Base-by-base conservation (phyloP, 179 eudicot genomes). In the Camellia oleifera region DNA sequence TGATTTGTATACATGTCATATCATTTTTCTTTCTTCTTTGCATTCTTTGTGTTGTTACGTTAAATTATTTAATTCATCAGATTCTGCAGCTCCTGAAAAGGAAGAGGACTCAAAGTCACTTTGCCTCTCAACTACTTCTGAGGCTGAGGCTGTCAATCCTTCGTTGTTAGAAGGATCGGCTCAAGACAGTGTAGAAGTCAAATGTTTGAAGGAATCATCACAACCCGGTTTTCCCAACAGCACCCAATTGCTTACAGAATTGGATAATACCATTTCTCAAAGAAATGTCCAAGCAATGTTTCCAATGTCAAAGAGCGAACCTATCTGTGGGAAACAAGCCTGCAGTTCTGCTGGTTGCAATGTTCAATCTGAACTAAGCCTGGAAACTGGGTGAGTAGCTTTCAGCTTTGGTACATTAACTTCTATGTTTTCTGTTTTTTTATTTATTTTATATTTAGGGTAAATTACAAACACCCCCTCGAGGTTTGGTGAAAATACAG, bases 191-290 rank as follows among this genome's bases (percentile, higher is more conserved):
- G 60, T 54, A 54, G 80, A 67, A 46, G 84, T 50, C 74, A 75
- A 78, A 66, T 54, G 80, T 71, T 13, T 40, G 75, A 69, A 48
- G 69, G 81, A 76, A 50, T 69, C 81, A 69, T 44, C 82, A 44
- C 46, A 54, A n/a, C 57, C 74, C 45, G 52, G 72, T 67, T 78
- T 72, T 69, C 57, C 83, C 71, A 83, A 60, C 3, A 76, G 79
- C 81, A 79, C 77, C 52, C 79, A 69, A 72, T 71, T 77, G 71
- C 80, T 76, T 75, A 76, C 68, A 70, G 78, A 84, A 68, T 57
- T 81, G 32, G 78, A 82, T 23, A 79, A 76, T 50, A 53, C 82
- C 15, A 77, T 77, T 72, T 83, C 83, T 60, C 81, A 79, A 18
- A 20, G 23, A 26, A 73, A 80, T 56, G 79, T 56, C 75, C 84